Evolutionary conservation across 306 rosid species (phyloP).

Genomic region (Dicorynia guianensis): DNA sequence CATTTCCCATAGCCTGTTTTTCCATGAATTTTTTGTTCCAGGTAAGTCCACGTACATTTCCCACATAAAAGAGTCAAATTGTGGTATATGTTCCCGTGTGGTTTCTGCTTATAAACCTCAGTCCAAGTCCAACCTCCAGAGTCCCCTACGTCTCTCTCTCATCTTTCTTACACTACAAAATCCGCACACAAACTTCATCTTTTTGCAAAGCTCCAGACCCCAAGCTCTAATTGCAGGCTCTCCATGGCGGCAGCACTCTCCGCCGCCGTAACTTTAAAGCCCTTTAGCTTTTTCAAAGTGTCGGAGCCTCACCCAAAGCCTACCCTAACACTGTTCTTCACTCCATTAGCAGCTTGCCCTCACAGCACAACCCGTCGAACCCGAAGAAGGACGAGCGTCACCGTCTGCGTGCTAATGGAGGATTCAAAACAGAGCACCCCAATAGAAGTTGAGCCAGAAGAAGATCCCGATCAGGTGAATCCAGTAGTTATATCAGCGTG

Average conservation of each 20-base stretch:
- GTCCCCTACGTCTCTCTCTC: constrained; percentile 19
- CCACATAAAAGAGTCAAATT: not conserved
- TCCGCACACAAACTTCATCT: not conserved
- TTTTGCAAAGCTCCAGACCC: not conserved
- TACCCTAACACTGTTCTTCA: constrained; percentile 43
- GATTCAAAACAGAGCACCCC: constrained; percentile 56
- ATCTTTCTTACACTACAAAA: not conserved
- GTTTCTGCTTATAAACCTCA: not conserved
- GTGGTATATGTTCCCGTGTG: not conserved
- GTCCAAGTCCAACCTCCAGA: not conserved
- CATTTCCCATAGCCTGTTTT: too few species aligned
- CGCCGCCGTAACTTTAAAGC: constrained; percentile 59
- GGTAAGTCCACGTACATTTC: not conserved
- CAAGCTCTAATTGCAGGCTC: not conserved
- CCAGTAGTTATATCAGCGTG: constrained; percentile 51
- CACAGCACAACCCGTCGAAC: constrained; percentile 35
- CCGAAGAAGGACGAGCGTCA: constrained; percentile 51
- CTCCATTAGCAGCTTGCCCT: constrained; percentile 43
- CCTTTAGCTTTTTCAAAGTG: constrained; percentile 55
- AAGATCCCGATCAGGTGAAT: constrained; percentile 11
- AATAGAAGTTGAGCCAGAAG: constrained; percentile 38
- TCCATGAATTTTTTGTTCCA: not conserved
- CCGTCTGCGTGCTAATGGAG: constrained; percentile 72
- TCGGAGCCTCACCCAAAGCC: constrained; percentile 45
- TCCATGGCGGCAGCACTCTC: constrained; percentile 83